Base-by-base conservation (phyloP, 2,329 filamentous ascomycete genomes). In the Coniella vitis region DNA sequence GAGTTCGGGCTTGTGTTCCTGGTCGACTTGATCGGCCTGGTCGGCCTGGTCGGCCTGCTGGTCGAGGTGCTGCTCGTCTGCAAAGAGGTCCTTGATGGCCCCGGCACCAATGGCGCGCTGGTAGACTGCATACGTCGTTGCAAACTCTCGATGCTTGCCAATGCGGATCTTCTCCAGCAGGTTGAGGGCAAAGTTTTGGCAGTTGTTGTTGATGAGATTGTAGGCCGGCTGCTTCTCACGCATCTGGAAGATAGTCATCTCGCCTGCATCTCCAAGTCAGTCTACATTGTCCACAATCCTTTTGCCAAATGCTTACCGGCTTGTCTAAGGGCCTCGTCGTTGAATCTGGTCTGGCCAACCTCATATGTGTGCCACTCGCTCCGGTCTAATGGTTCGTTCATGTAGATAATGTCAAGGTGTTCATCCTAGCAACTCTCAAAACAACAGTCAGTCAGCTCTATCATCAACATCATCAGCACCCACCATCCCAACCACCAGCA, bases 121-220 rank as follows among this genome's bases (percentile, higher is more conserved):
- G 51, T 78, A 79, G 3, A 80, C 71, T 19, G 71, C 72, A 34
- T 75, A 68, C 1, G 68, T 76, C 3, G 76, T 78, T 34, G 69
- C 75, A 37, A 80, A 79, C 41, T 79, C 67, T 38, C 67, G 70
- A 49, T 71, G 69, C 12, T 67, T 63, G 7, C 73, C 72, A 12
- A 74, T 65, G 51, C 78, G 73, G 49, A 80, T 75, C 25, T 73
- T 72, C 49, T 79, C 74, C 7, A 80, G 69, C 13, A 79, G 62
- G 38, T 69, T 63, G 13, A 78, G 57, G 0, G 74, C 76, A 51
- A 75, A 80, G 16, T 74, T 79, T 55, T 81, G 77, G 59, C 77
- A 81, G 61, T 81, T 81, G 60, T 81, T 81, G 54, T 67, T 74
- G 58, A 81, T 79, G 48, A 81, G 67, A 47, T 79, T 79, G 61